Evolutionary conservation across 2,329 filamentous ascomycete genomes (phyloP).

Genomic region (Annulohypoxylon truncatum): DNA sequence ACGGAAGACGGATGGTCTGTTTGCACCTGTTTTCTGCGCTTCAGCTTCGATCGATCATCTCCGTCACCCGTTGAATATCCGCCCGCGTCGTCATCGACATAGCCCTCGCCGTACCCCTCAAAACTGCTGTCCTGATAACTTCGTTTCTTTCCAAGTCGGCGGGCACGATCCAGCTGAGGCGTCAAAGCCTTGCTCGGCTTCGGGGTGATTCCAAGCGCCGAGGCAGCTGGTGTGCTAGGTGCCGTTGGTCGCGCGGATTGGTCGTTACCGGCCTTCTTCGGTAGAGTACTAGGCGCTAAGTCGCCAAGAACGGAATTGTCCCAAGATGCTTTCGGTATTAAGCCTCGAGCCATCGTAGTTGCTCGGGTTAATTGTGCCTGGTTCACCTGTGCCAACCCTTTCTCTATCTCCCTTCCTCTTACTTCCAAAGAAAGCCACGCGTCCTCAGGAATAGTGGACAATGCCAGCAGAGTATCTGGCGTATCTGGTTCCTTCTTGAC

Average conservation of each 20-base stretch:
- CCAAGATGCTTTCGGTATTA: conserved; percentile 66
- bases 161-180: conserved; percentile 67
- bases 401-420: conserved; percentile 65
- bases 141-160: conserved; percentile 77
- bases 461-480: conserved; percentile 63
- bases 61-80: conserved; percentile 80
- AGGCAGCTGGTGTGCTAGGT: conserved; percentile 63
- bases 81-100: conserved; percentile 73
- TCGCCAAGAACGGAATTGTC: conserved; percentile 70
- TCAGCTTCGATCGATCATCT: conserved; percentile 68
- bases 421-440: conserved; percentile 68
- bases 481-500: conserved; percentile 66
- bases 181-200: conserved; percentile 50
- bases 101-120: conserved; percentile 79
- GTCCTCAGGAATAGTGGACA: conserved; percentile 65
- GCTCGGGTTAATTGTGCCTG: conserved; percentile 61
- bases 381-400: conserved; percentile 62
- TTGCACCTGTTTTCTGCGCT: conserved; percentile 74
- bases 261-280: conserved; percentile 54
- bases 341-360: conserved; percentile 67
- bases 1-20: conserved; percentile 46
- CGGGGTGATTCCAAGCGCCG: conserved; percentile 46
- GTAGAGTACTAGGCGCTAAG: conserved; percentile 57
- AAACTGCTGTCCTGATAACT: conserved; percentile 80
- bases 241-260: conserved; percentile 62